Evolutionary conservation across 192 early-diverging fungal genomes (phyloP), one percentile per base, ranked within the genome.

Genomic region (Coemansia sp.): DNA sequence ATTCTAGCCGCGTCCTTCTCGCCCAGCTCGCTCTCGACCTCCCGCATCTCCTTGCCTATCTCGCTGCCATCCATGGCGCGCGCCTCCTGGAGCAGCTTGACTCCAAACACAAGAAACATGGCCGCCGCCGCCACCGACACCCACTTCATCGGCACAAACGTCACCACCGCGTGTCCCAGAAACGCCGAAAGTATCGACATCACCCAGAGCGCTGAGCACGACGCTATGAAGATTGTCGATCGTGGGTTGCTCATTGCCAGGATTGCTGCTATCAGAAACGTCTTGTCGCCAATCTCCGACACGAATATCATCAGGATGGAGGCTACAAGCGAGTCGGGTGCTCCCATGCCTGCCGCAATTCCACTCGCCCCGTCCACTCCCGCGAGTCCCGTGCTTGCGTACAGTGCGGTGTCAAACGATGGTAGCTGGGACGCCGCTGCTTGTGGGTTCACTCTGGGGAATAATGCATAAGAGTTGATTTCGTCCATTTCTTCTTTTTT

Each of bases 221-320:
- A 93, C 0, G 93, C 94, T 11, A 91, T 77, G 79, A 99, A 98
- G 32, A 99, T 91, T 54, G 97, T 84, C 46, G 90, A 62, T 21
- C 96, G 93, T 45, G 96, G 89, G 77, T 98, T 91, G 74, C 88
- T 92, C 96, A 99, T 99, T 47, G 98, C 97, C 89, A 99, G 91
- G 66, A 99, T 94, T 6, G 95, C 97, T 10, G 95, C 95, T 63
- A 99, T 98, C 62, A 99, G 87, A 71, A 99, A 99, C 16, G 97
- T 99, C 80, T 99, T 99, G 88, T 99, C 97, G 61, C 97, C 97
- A 69, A 99, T 95, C 75, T 99, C 97, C 12, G 94, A 95, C 43
- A 97, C 90, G 18, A 97, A 83, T 48, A 97, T 99, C 87, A 99
- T 95, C 59, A 92, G 71, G 49, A 96, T 85, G 18, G 81, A 83